Base-by-base conservation (phyloP, 164 flowering plant species). In the Houttuynia cordata region DNA sequence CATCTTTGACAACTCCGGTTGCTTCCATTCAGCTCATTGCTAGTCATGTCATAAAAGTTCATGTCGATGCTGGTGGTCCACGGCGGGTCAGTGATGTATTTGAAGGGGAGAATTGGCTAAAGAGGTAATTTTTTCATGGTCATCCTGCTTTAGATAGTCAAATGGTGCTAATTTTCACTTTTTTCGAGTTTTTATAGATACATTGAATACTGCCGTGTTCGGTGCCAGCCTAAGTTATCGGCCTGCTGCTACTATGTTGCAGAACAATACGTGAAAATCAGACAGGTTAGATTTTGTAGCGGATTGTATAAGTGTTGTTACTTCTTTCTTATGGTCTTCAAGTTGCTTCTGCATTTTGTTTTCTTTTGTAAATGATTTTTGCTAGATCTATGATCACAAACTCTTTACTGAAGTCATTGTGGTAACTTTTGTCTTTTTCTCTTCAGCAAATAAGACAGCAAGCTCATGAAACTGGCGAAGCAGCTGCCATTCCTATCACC, bases 71-170 rank as follows among this genome's bases (percentile, higher is more conserved):
- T 62, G 77, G 74, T 66, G 76, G 79, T 64, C 30, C 67, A 45
- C 70, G 79, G 8, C 68, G 65, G 58, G 87, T 83, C 47, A 59
- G 67, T 53, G 84, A 70, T 76, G 58, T 67, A 63, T 61, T 78
- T n/a, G 90, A 84, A 71, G 95, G 85, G 69, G 91, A 94, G 64
- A 87, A 91, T 69, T 91, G 97, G 99, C 81, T 94, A 53, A 94
- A 88, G 70, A 88, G 96, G 99, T 88, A 68, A 52, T 40, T 22
- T n/a, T n/a, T 45, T 14, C 17, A 45, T 12, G 8, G 17, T 45
- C 49, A 12, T 8, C 14, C 49, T 45, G n/a, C 17, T 14, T 45
- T 45, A 12, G 17, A 12, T 45, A 12, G 12, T 12, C 17, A 8
- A n/a, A 17, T 45, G 49, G 3, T 45, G 2, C 49, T 30, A 40